phyloP scores from a whole-genome alignment of 768 basidiomycete species.

The Boletus pseudo-olivaceus region DNA sequence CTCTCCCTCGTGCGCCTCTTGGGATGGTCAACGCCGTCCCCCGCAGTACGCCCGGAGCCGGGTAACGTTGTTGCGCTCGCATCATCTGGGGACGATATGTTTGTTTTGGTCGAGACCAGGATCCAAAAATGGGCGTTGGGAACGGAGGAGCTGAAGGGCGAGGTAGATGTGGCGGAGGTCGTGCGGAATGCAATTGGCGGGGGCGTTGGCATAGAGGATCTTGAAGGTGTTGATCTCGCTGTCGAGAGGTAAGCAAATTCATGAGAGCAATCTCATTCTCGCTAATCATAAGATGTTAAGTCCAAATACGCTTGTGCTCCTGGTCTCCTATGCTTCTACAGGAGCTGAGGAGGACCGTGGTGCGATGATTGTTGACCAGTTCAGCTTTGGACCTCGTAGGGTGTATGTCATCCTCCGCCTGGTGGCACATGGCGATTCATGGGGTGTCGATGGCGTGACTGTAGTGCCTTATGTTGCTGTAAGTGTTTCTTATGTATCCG shows the following conservation, averaged over 20 bases:
- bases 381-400: slow-evolving; percentile 49
- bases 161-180: slow-evolving; percentile 51
- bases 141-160: slow-evolving; percentile 56
- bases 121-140: slow-evolving; percentile 61
- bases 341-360: slow-evolving; percentile 40
- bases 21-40: slow-evolving; percentile 39
- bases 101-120: slow-evolving; percentile 64
- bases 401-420: slow-evolving; percentile 63
- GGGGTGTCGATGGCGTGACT: slow-evolving; percentile 37
- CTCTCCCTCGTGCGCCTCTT: slow-evolving; percentile 43
- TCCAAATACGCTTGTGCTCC: slow-evolving; percentile 51
- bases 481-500: slow-evolving; percentile 24
- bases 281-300: slow-evolving; percentile 30
- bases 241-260: slow-evolving; percentile 47
- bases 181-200: slow-evolving; percentile 47
- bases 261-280: not conserved
- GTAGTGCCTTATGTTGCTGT: slow-evolving; percentile 78
- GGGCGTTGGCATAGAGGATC: slow-evolving; percentile 50
- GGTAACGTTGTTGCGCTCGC: slow-evolving; percentile 68
- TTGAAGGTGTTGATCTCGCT: slow-evolving; percentile 71
- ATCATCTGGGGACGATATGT: slow-evolving; percentile 53
- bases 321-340: slow-evolving; percentile 64
- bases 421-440: slow-evolving; percentile 23
- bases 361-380: slow-evolving; percentile 33
- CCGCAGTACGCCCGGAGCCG: slow-evolving; percentile 39